Conservation (phyloP, 805 yeast species). For the Saccharomyces mikatae region DNA sequence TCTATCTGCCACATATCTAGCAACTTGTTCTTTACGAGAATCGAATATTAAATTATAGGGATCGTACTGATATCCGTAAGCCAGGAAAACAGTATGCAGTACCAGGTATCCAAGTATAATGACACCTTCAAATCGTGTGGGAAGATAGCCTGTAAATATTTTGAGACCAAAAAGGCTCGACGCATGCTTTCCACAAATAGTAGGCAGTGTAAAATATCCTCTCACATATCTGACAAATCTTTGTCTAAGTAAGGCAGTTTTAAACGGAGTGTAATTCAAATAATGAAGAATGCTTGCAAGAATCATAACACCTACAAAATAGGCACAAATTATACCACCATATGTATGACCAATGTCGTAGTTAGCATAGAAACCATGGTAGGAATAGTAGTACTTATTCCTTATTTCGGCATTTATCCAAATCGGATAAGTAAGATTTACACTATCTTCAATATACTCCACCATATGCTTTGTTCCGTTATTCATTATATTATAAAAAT, state of each 20-base stretch:
- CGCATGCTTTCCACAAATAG: slow-evolving; percentile 15
- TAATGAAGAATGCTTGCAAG: too few species aligned
- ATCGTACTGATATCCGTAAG: slow-evolving; percentile 11
- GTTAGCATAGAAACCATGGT: slow-evolving; percentile 12
- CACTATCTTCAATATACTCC: too few species aligned
- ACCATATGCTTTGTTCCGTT: too few species aligned
- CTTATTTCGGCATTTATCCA: too few species aligned
- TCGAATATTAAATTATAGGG: slow-evolving; percentile 10
- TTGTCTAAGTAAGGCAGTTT: too few species aligned
- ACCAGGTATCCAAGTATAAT: slow-evolving; percentile 13
- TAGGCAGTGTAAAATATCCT: slow-evolving; percentile 14
- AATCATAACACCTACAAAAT: too few species aligned
- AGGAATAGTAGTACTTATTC: slow-evolving; percentile 6
- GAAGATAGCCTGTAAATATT: slow-evolving; percentile 12
- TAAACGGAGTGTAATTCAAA: too few species aligned
- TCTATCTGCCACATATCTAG: too few species aligned
- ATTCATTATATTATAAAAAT: too few species aligned
- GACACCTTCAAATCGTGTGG: slow-evolving; percentile 18
- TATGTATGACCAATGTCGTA: too few species aligned
- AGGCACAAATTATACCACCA: too few species aligned
- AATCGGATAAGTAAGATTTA: too few species aligned
- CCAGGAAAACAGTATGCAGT: slow-evolving; percentile 9
- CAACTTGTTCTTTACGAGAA: slow-evolving; percentile 7
- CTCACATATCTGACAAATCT: slow-evolving; percentile 9
- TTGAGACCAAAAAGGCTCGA: slow-evolving; percentile 6